Evolutionary conservation across 2,329 filamentous ascomycete genomes (phyloP), one percentile per base, ranked within the genome.

Genomic region (Leptographium wingfieldii): DNA sequence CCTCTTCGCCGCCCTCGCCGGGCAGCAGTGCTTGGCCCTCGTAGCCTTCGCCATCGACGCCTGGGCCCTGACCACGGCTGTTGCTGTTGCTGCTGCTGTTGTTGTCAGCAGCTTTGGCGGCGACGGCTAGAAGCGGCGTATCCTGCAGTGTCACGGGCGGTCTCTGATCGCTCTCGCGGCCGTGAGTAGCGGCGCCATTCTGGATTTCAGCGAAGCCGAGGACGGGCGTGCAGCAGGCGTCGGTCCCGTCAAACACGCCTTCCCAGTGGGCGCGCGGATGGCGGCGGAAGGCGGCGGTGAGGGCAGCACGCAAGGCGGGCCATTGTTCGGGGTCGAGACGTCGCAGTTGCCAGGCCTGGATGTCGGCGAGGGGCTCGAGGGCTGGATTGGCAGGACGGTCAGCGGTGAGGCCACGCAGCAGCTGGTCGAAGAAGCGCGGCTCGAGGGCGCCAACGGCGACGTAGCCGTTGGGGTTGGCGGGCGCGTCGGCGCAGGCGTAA

Each of bases 371-470:
- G 25, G 49, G 27, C 33, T 35, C 33, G 6, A 35, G 6, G 33
- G 33, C 33, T 2, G 10, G 25, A 31, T 22, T 6, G 12, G 25
- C 3, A 3, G 49, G 49, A 27, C 7, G 49, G 57, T 29, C 55
- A 33, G 71, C 72, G 12, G 96, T 80, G 49, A 96, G 72, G 0
- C 88, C 86, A 61, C 79, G 76, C 10, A 95, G 65, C 58, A 97
- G 73, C 1, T 73, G 78, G 3, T 72, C 74, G 70, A 88, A 96
- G 73, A 97, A 97, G 62, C 89, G 86, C 58, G 89, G 88, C 75
- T 97, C 92, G 31, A 97, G 74, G 14, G 92, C 88, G 1, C 92
- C 92, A n/a, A 96, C 88, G 12, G 92, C 87, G 78, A 96, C 86
- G 69, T 85, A 94, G 31, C 79, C 80, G 1, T 87, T 80, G 49